Evolutionary conservation across 1,284 basidiomycete genomes (phyloP), one percentile per base, ranked within the genome.

Genomic region (Austroboletus novae-zelandiae): DNA sequence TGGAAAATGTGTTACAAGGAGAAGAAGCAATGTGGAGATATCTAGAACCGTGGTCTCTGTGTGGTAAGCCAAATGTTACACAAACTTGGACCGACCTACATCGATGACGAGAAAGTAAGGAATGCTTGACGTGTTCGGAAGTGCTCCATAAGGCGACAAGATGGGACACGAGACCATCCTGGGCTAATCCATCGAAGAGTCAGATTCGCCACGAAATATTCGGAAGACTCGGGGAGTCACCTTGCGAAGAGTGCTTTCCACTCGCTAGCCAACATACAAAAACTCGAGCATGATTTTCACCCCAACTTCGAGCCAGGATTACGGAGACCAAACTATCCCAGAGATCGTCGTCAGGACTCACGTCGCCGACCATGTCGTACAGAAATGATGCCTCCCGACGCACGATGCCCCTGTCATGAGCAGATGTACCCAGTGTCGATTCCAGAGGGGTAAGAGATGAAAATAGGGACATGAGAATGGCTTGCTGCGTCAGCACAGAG

Each of bases 81-180:
- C 35, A 56, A 70, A 81, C 52, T 37, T 37, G 3, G 13, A 20
- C 10, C 11, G 9, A 37, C 36, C 17, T 67, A 89, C 88, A 89
- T 52, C 71, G 79, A 66, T 90, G 87, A 15, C 75, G 73, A 23
- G 79, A 79, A 8, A 90, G 67, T n/a, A 88, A 65, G 1, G 89
- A 88, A 62, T 88, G 84, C 51, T 79, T 85, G 58, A 90, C 74
- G 58, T 90, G 84, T 23, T 85, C 82, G 7, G 80, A 66, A 15
- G 79, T 75, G 10, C 82, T 73, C 88, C 89, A 91, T 9, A 75
- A 59, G n/a, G 81, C 78, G 5, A 84, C 58, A 2, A 80, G 66
- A 44, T 68, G 71, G 34, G 72, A 62, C 27, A 84, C 66, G 43
- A 90, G 71, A 0, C 63, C 58, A 10, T 74, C 70, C 13, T 84